These are phyloP conservation scores for Fusarium falciforme DNA, from an alignment of 2,329 filamentous ascomycete species.

Conservation along the genomic window DNA sequence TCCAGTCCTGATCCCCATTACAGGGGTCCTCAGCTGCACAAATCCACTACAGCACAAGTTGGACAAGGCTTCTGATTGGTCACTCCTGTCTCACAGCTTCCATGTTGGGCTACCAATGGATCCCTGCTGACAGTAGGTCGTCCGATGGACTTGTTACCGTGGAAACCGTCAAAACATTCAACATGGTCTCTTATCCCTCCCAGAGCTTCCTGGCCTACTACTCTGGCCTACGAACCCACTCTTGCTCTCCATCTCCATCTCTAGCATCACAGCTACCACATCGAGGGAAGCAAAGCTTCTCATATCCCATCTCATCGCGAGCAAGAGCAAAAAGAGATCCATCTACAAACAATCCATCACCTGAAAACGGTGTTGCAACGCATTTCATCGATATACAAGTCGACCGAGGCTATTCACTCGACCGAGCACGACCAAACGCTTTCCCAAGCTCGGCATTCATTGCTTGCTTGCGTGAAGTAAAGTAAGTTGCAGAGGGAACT, in stretches of 20 bases:
- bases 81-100: not conserved
- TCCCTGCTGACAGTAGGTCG: slow-evolving; percentile 1
- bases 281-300: slow-evolving; percentile 21
- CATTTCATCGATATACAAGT: slow-evolving; percentile 47
- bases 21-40: not conserved
- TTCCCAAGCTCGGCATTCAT: slow-evolving; percentile 78
- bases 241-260: slow-evolving; percentile 37
- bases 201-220: slow-evolving; percentile 27
- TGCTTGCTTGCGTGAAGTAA: slow-evolving; percentile 87
- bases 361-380: slow-evolving; percentile 47
- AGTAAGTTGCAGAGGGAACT: slow-evolving; percentile 21
- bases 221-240: slow-evolving; percentile 35
- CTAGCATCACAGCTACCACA: slow-evolving; percentile 36
- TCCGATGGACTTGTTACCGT: slow-evolving; percentile 18
- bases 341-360: slow-evolving; percentile 14
- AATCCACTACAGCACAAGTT: not conserved
- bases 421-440: slow-evolving; percentile 61
- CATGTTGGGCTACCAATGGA: slow-evolving; percentile 1
- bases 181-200: slow-evolving; percentile 20
- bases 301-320: slow-evolving; percentile 16
- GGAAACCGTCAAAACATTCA: slow-evolving; percentile 49
- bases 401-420: slow-evolving; percentile 46
- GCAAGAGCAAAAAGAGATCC: not conserved
- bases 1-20: not conserved
- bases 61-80: not conserved